phyloP scores from a whole-genome alignment of 257 asterid species.

The Ilex aquifolium region DNA sequence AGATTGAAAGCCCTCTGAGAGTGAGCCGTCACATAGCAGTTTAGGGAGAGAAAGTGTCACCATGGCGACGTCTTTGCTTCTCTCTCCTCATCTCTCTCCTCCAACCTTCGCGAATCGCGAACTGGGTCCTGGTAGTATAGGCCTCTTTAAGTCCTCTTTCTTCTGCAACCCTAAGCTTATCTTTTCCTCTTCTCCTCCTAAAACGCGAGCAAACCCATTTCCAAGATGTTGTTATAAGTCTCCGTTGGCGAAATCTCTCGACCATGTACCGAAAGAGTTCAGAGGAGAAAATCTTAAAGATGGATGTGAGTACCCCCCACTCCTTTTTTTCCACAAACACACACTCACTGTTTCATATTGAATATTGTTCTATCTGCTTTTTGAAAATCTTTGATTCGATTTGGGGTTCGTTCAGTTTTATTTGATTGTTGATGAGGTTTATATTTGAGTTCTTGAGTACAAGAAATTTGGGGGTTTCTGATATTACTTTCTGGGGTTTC shows the following conservation, averaged over 20 bases:
- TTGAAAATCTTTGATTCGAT: background rate
- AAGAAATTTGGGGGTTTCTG: too few species aligned
- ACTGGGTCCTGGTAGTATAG: constrained; percentile 16
- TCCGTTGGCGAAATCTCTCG: constrained; percentile 48
- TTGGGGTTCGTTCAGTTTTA: background rate
- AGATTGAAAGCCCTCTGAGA: too few species aligned
- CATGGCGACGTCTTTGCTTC: constrained; percentile 61
- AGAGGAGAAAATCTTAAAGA: constrained; percentile 80
- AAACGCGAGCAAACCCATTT: constrained; percentile 18
- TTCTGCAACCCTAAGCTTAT: constrained; percentile 37
- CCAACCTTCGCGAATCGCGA: constrained; percentile 35
- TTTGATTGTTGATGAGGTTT: background rate
- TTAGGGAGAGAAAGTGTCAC: background rate
- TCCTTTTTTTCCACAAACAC: background rate
- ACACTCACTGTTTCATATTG: background rate
- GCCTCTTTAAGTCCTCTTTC: constrained; percentile 29
- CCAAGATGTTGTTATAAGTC: constrained; percentile 48
- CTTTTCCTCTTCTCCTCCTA: constrained; percentile 21
- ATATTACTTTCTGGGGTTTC: background rate
- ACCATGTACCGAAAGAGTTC: constrained; percentile 81
- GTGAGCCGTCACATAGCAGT: too few species aligned
- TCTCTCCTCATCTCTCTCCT: constrained; percentile 50
- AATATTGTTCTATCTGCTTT: background rate
- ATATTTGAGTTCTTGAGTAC: background rate
- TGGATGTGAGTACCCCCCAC: constrained; percentile 46